phyloP scores from a whole-genome alignment of 129 eudicot species.

The Cynara cardunculus region DNA sequence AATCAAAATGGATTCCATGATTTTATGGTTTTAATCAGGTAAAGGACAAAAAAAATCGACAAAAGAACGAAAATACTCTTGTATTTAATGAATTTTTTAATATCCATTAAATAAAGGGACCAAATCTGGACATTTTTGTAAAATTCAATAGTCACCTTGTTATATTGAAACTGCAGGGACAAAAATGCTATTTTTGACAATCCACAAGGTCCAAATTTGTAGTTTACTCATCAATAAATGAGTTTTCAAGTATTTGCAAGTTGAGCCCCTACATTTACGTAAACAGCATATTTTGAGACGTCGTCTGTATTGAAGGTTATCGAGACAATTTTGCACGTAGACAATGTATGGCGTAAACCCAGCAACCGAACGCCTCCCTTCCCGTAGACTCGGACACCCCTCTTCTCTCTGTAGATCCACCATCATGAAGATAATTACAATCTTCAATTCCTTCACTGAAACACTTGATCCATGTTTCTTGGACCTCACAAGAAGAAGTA shows the following conservation, averaged over 20 bases:
- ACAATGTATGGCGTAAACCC: conserved; percentile 11
- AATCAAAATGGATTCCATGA: neutral
- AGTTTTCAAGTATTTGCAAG: neutral
- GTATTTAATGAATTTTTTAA: too few relatives aligned
- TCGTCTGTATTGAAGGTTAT: neutral
- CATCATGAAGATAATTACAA: neutral
- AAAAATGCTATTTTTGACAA: too few relatives aligned
- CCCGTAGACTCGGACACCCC: conserved; percentile 39
- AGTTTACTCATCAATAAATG: neutral
- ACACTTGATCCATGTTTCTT: conserved; percentile 4
- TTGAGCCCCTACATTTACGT: neutral
- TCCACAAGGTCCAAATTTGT: neutral
- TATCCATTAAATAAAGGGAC: too few relatives aligned
- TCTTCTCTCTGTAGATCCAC: neutral
- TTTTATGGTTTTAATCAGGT: neutral
- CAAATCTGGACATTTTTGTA: neutral
- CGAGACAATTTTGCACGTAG: neutral
- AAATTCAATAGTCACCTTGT: too few relatives aligned
- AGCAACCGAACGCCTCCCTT: conserved; percentile 5
- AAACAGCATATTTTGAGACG: neutral
- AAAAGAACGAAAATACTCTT: too few relatives aligned
- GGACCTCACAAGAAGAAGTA: neutral
- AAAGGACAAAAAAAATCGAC: too few relatives aligned
- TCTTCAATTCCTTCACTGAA: neutral
- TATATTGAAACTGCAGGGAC: neutral